Evolutionary conservation across 805 yeast genomes (phyloP).

Genomic region (Saccharomycopsis synnaedendra): DNA sequence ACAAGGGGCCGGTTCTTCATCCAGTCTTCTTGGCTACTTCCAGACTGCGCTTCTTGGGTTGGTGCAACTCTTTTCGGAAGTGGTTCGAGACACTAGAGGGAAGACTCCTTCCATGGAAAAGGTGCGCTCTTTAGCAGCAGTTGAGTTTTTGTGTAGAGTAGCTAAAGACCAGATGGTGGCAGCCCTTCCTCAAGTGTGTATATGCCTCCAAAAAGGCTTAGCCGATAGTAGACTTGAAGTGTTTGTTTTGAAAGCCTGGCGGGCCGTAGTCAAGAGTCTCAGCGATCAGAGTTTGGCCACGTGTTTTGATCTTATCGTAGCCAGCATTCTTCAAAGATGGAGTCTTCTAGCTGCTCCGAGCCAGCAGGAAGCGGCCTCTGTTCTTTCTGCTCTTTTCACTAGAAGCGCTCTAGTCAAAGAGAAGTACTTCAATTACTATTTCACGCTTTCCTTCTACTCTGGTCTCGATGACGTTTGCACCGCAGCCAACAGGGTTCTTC

Average conservation of each 20-base stretch:
- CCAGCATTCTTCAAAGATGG: constrained; percentile 66
- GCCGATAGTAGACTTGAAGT: constrained; percentile 49
- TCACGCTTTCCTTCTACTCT: constrained; percentile 37
- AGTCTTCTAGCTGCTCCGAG: constrained; percentile 35
- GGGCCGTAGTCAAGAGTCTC: constrained; percentile 44
- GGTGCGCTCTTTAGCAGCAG: constrained; percentile 59
- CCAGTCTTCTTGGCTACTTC: constrained; percentile 29
- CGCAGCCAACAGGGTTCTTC: constrained; percentile 20
- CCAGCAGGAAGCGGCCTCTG: constrained; percentile 37
- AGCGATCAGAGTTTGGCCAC: constrained; percentile 47
- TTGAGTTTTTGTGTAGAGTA: constrained; percentile 50
- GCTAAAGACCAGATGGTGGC: constrained; percentile 45
- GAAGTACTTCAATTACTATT: constrained; percentile 39
- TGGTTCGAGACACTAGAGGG: constrained; percentile 64
- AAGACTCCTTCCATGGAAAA: constrained; percentile 64
- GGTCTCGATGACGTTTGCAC: constrained; percentile 26
- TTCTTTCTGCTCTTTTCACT: constrained; percentile 30
- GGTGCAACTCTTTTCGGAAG: constrained; percentile 69
- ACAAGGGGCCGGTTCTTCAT: background rate
- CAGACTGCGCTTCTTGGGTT: constrained; percentile 59
- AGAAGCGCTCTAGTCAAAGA: constrained; percentile 24
- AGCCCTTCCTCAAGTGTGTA: constrained; percentile 74
- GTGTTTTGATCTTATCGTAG: constrained; percentile 61
- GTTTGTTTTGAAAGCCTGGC: constrained; percentile 60
- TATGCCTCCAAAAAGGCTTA: constrained; percentile 73